Conservation (phyloP, 2,329 filamentous ascomycete species). For the Alternaria metachromatica region DNA sequence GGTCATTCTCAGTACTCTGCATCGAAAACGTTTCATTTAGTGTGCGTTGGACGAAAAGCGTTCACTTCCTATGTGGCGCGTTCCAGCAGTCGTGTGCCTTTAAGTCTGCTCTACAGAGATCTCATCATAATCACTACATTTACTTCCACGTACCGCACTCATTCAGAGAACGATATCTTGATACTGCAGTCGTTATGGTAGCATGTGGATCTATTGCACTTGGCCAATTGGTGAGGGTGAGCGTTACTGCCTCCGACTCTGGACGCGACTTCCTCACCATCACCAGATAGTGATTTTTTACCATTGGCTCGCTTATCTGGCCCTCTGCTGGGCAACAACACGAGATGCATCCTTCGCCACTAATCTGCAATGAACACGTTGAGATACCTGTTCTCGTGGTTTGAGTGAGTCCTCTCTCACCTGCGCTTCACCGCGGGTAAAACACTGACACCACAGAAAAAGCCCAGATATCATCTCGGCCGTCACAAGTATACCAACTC, state of each 20-base stretch:
- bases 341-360: neutral
- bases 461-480: neutral
- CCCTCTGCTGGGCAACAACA: neutral
- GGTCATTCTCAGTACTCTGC: neutral
- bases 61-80: neutral
- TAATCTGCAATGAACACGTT: neutral
- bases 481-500: neutral
- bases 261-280: neutral
- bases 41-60: neutral
- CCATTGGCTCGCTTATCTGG: neutral
- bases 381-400: neutral
- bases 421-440: neutral
- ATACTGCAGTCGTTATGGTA: neutral
- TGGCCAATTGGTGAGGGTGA: neutral
- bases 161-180: accelerated
- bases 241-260: neutral
- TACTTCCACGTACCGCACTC: neutral
- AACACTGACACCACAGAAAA: neutral
- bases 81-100: neutral
- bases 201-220: neutral
- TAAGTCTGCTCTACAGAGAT: neutral
- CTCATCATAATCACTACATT: neutral
- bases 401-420: conserved; percentile 1
- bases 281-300: neutral
- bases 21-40: neutral